phyloP scores from a whole-genome alignment of 106 monocot genomes.

The Dendrobium catenatum region DNA sequence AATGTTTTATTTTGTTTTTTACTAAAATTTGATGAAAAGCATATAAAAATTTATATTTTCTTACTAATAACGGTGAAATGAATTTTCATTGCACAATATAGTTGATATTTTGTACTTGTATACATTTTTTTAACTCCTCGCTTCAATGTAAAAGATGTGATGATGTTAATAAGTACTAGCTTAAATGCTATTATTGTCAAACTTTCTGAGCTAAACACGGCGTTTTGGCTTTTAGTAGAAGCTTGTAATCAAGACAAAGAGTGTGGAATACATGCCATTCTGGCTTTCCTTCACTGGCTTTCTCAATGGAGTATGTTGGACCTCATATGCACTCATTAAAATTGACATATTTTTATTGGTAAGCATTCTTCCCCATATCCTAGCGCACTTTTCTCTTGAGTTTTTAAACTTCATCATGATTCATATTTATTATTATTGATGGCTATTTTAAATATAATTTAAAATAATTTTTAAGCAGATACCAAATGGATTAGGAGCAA shows the following conservation, averaged over 20 bases:
- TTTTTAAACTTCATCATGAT: neutral
- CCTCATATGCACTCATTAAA: constrained; percentile 7
- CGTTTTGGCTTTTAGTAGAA: neutral
- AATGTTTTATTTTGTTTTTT: too few relatives aligned
- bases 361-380: neutral
- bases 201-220: neutral
- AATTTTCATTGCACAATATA: too few relatives aligned
- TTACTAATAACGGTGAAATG: too few relatives aligned
- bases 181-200: neutral
- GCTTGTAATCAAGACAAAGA: constrained; percentile 13
- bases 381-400: neutral
- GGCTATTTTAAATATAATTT: too few relatives aligned
- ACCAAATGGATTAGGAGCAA: constrained; percentile 9
- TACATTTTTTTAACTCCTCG: too few relatives aligned
- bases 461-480: neutral
- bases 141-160: too few relatives aligned
- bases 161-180: too few relatives aligned
- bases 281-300: constrained; percentile 6
- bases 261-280: constrained; percentile 16
- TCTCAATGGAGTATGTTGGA: constrained; percentile 10
- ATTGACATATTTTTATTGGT: constrained; percentile 6
- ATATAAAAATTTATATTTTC: too few relatives aligned
- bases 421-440: too few relatives aligned
- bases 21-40: too few relatives aligned
- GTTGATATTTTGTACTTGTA: too few relatives aligned